Evolutionary conservation across 2,329 filamentous ascomycete species (phyloP), one percentile per base, ranked within the genome.

Genomic region (Pezicula carpinea): DNA sequence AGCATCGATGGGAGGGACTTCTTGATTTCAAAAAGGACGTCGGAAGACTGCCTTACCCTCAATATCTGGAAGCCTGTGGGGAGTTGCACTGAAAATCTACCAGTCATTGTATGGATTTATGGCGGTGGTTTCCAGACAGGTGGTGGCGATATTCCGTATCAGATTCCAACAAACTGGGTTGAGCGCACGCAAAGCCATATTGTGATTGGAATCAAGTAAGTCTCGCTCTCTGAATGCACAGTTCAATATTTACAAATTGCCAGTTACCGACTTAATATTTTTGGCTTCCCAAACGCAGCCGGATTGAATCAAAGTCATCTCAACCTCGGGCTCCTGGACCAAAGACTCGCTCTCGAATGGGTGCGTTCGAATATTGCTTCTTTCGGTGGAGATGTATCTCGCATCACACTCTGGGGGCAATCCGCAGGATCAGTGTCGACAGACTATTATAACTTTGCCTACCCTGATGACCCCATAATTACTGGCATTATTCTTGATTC

Each of bases 291-390:
- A 5, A 51, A 53, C 40, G 48, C 54, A 34, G 50, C 51, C 3
- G 55, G 48, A 10, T 42, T 54, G 6, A 44, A 48, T 5, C n/a
- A 44, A 6, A 17, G 15, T 13, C 59, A 59, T 8, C 42, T 50
- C 11, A 60, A 60, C 18, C 52, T 51, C 3, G 84, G 83, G 1
- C 63, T 85, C 40, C 69, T 73, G 49, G 82, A 86, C 56, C 80
- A 85, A 63, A 70, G 76, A 50, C 59, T 74, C 17, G 71, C 77
- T 13, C 66, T 85, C 19, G 65, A 70, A 51, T 85, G 81, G 81
- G 72, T 84, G 31, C 68, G 70, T 48, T 65, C 71, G 19, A 83
- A 82, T 59, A 76, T 81, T 43, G 72, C 64, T 4, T 64, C 64
- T 5, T 81, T 85, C 59, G 80, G 80, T 0, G 82, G 80, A 1